Evolutionary conservation across 306 rosid genomes (phyloP), one percentile per base, ranked within the genome.

Genomic region (Medicago lupulina): DNA sequence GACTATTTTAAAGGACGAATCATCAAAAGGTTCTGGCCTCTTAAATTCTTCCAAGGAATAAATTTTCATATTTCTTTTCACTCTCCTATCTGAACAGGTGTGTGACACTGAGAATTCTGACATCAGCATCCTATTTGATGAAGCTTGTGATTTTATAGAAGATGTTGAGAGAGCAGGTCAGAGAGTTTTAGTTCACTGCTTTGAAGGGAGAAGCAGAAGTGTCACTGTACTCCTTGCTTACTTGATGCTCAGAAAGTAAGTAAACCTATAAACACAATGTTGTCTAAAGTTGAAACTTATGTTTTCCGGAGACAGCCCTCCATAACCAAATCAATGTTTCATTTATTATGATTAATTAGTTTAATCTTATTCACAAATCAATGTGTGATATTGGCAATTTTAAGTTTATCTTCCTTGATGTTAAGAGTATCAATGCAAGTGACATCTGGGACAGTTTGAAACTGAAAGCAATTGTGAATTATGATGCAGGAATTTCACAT

Each of bases 191-290:
- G 96, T 95, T 63, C 98, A 95, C 71, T 95, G 98, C 85, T 95
- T 95, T 44, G 98, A 95, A 79, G 98, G 98, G 39, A 95, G 19
- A 84, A 95, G 98, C 81, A 86, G 97, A 85, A 95, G 98, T 82
- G 97, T 90, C 77, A 92, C 98, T 3, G 73, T 90, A 57, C 92
- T 95, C 72, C 89, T 95, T 76, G 97, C 98, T 16, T 92, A 89
- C 92, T 81, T 90, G 17, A 92, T 95, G 96, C 89, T 92, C 78
- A 85, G 84, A 75, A 95, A 90, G 97, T 90, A 89, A 85, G 96
- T 82, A 65, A 71, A 77, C 78, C 25, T 25, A 4, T 83, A 65
- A 70, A 65, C 23, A 66, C 51, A 58, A 50, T 44, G 17, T 44
- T 68, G 17, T 17, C 0, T 36, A 41, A 9, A 58, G 44, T 64